Percentiles rank a stretch among this genome's conserved stretches.
Conservation (phyloP, 148 eudicot species). For the Vaccinium macrocarpon region DNA sequence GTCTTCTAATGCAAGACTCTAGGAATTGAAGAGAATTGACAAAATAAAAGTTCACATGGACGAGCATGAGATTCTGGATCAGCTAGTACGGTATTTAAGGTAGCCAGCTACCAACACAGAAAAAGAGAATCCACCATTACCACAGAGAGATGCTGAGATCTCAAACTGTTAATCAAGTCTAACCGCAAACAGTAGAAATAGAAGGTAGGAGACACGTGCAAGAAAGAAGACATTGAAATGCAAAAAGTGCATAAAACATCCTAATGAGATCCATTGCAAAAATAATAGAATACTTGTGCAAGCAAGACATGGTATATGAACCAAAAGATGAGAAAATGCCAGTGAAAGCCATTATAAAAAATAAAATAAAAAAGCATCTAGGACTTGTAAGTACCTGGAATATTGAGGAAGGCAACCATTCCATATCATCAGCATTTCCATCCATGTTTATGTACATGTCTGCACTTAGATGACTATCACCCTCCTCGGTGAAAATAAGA, state of each 20-base stretch:
- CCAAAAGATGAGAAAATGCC: background rate
- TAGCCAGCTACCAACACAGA: background rate
- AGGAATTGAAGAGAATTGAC: background rate
- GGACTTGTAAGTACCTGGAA: conserved; percentile 62
- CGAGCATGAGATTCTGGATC: background rate
- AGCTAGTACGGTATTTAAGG: background rate
- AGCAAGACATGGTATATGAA: background rate
- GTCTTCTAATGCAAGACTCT: background rate
- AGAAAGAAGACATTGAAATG: background rate
- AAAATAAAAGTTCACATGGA: background rate
- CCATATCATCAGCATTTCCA: conserved; percentile 73
- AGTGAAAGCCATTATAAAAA: background rate
- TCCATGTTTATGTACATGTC: conserved; percentile 87
- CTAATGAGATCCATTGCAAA: background rate
- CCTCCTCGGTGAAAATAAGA: conserved; percentile 94
- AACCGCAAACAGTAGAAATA: background rate
- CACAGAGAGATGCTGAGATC: background rate
- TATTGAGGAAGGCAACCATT: conserved; percentile 85
- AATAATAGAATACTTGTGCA: background rate
- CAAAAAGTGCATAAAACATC: background rate
- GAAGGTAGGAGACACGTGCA: background rate
- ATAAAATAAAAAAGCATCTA: conserved; percentile 13
- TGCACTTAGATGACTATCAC: conserved; percentile 84
- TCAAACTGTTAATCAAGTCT: background rate
- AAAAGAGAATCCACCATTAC: background rate